Evolutionary conservation across 306 rosid genomes (phyloP).

Genomic region (Cyamopsis tetragonoloba): DNA sequence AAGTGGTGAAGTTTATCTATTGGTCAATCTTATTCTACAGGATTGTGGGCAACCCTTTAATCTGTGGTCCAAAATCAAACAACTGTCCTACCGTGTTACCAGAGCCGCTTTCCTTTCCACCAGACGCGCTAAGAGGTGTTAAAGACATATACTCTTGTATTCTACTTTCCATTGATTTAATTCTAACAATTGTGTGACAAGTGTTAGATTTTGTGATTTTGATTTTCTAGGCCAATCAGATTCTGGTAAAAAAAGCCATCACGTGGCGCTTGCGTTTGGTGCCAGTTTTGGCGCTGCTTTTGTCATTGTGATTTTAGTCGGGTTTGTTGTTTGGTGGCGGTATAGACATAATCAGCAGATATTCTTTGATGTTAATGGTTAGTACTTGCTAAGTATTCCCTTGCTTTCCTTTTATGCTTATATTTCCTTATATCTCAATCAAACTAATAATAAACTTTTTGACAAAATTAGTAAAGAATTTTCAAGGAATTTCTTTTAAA

Average conservation of each 20-base stretch:
- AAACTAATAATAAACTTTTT: background rate
- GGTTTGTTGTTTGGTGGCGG: slow-evolving; percentile 79
- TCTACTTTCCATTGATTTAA: background rate
- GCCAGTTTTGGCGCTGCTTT: slow-evolving; percentile 83
- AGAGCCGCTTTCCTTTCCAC: slow-evolving; percentile 88
- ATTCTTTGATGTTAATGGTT: slow-evolving; percentile 94
- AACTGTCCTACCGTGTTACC: slow-evolving; percentile 81
- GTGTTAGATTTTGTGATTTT: slow-evolving; percentile 28
- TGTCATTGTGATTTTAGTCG: slow-evolving; percentile 51
- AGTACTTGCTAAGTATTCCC: slow-evolving; percentile 19
- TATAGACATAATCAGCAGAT: slow-evolving; percentile 88
- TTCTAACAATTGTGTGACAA: slow-evolving; percentile 15
- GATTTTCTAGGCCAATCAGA: slow-evolving; percentile 54
- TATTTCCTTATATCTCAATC: background rate
- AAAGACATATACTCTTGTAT: background rate
- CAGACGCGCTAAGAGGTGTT: slow-evolving; percentile 65
- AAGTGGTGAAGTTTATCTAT: background rate
- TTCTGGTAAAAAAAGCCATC: slow-evolving; percentile 52
- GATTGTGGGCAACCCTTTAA: slow-evolving; percentile 85
- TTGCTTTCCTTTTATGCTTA: background rate
- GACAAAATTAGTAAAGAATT: background rate
- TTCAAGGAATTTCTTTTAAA: background rate
- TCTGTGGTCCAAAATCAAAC: slow-evolving; percentile 73
- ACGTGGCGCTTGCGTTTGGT: slow-evolving; percentile 70
- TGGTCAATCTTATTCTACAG: slow-evolving; percentile 33